phyloP scores from a whole-genome alignment of 2,329 filamentous ascomycete genomes.

The Rhinocladiella similis region DNA sequence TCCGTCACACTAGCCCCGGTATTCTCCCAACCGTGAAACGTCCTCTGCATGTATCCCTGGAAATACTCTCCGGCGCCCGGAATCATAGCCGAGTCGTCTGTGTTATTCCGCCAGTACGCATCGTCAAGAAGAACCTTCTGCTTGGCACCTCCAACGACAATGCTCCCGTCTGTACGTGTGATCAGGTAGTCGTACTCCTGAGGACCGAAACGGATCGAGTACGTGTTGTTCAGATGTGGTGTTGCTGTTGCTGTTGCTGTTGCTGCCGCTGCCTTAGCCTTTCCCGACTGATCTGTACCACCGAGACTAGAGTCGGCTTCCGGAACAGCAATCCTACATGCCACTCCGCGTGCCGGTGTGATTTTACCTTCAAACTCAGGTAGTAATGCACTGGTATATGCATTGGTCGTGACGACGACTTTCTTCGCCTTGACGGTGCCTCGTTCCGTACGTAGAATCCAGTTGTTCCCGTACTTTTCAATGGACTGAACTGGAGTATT shows the following conservation, averaged over 20 bases:
- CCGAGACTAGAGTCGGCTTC: neutral
- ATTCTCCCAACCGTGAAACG: conserved; percentile 42
- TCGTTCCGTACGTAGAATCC: conserved; percentile 70
- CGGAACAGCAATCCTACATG: conserved; percentile 46
- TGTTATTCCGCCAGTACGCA: conserved; percentile 47
- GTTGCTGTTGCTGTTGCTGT: conserved; percentile 20
- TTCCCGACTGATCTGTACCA: neutral
- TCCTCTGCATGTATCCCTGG: conserved; percentile 40
- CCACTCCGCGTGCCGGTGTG: conserved; percentile 68
- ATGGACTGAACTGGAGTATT: conserved; percentile 47
- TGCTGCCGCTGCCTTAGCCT: neutral
- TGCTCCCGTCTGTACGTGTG: conserved; percentile 52
- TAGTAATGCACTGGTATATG: conserved; percentile 74
- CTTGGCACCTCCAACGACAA: conserved; percentile 64
- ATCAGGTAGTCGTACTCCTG: conserved; percentile 71
- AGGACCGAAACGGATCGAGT: conserved; percentile 60
- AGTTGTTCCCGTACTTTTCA: conserved; percentile 39
- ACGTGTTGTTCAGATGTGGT: conserved; percentile 49
- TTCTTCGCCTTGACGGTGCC: conserved; percentile 64
- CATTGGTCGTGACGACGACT: conserved; percentile 80
- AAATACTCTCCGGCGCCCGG: conserved; percentile 42
- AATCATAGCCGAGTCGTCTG: conserved; percentile 40
- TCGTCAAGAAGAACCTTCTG: conserved; percentile 40
- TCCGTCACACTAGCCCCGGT: conserved; percentile 32
- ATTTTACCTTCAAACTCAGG: conserved; percentile 70